phyloP scores from a whole-genome alignment of 169 alveolate genomes.

The Plasmodium reichenowi region DNA sequence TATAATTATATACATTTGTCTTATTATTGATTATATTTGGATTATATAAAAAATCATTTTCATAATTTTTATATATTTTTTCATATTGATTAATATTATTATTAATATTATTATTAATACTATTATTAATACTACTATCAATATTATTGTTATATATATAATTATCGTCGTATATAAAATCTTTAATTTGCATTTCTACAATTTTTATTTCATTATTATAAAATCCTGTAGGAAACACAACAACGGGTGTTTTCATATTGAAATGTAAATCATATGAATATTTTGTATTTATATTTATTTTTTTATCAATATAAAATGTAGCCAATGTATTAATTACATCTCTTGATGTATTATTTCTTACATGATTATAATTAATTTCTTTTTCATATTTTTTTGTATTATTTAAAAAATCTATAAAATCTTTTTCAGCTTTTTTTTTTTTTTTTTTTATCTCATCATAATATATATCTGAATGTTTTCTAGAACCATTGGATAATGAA shows the following conservation, averaged over 20 bases:
- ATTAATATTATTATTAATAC: neutral
- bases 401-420: constrained; percentile 4
- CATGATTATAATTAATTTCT: constrained; percentile 13
- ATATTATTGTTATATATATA: neutral
- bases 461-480: too few species aligned
- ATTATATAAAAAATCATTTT: neutral
- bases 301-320: constrained; percentile 47
- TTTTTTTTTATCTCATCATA: neutral
- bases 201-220: constrained; percentile 56
- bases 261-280: constrained; percentile 46
- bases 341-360: constrained; percentile 13
- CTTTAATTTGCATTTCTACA: constrained; percentile 19
- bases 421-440: constrained; percentile 8
- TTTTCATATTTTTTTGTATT: constrained; percentile 23
- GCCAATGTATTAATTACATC: constrained; percentile 54
- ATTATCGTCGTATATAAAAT: constrained; percentile 28
- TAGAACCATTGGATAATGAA: too few species aligned
- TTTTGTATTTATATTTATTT: constrained; percentile 9
- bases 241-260: constrained; percentile 36
- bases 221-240: constrained; percentile 55
- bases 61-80: neutral
- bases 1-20: neutral
- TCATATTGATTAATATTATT: neutral
- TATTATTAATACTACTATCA: neutral
- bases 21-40: too few species aligned